phyloP scores from a whole-genome alignment of 75 land plant species.

The Picea glauca region DNA sequence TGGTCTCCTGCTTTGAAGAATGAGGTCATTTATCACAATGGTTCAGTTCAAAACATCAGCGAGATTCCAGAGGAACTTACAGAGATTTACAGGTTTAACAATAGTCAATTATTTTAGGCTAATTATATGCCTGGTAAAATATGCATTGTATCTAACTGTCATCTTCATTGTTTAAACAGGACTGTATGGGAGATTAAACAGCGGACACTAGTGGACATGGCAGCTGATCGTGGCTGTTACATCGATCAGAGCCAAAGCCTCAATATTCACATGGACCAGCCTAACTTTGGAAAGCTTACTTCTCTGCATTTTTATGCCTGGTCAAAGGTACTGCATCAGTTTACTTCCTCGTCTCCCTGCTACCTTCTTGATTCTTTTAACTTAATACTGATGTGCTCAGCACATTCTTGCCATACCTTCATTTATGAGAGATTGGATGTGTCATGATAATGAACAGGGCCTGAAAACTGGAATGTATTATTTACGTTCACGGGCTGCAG shows the following conservation, averaged over 20 bases:
- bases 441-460: constrained; percentile 24
- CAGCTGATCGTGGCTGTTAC: constrained; percentile 89
- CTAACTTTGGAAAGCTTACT: constrained; percentile 86
- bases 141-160: background rate
- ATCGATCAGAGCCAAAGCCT: constrained; percentile 97
- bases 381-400: background rate
- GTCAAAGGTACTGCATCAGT: constrained; percentile 51
- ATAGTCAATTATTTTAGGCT: background rate
- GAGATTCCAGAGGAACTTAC: constrained; percentile 74
- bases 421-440: background rate
- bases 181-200: constrained; percentile 99
- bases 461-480: constrained; percentile 96
- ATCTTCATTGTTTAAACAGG: constrained; percentile 25
- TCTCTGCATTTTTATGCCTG: constrained; percentile 94
- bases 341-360: background rate
- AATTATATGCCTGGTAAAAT: background rate
- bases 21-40: constrained; percentile 72
- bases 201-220: constrained; percentile 88
- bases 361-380: background rate
- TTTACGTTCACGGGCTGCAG: constrained; percentile 83
- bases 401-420: background rate
- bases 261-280: constrained; percentile 98
- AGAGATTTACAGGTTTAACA: constrained; percentile 64
- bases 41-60: constrained; percentile 73
- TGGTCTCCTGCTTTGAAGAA: constrained; percentile 89